Evolutionary conservation across 2,329 filamentous ascomycete species (phyloP), one percentile per base, ranked within the genome.

Genomic region (Xylaria sp.): DNA sequence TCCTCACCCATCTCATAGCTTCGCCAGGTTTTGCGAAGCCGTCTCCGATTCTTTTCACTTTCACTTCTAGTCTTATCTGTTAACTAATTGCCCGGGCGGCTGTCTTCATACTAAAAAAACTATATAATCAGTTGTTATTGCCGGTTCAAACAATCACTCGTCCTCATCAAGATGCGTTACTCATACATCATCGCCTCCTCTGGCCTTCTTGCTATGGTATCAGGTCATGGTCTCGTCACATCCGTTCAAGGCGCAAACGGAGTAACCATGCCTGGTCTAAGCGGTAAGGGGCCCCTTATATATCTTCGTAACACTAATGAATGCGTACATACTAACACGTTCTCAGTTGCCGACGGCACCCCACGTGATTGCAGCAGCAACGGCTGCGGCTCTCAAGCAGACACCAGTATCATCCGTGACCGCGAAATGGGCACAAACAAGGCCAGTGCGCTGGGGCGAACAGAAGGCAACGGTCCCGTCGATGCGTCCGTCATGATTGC

Each of bases 381-480:
- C 72, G 70, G 77, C 53, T 91, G 89, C 76, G 90, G 89, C 66
- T 85, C 89, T n/a, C 86, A 91, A 77, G 87, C 85, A 67, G 90
- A 92, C 76, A 91, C 90, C n/a, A 83, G 89, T 78, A 90, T 91
- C 82, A 90, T 91, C 79, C 87, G 89, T 43, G 79, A 86, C 68
- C 79, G 81, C 13, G 89, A 91, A 79, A 83, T 91, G 65, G 80
- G 81, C 45, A 84, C 81, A 57, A 82, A 80, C 73, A 82, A 84
- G 72, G 87, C 86, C 41, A 84, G 83, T 39, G 83, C 90, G 60
- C 84, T 92, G n/a, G 90, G 90, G 72, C 86, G 88, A 71, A 91
- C 89, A 60, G 78, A 87, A 74, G 86, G 83, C 67, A 85, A 84
- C 61, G 88, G 89, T 18, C 83, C 86, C 65, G 83, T 91, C 69